Percentiles rank a stretch among this genome's conserved stretches.
Conservation (phyloP, 345 rosid species). For the Ricinus communis region DNA sequence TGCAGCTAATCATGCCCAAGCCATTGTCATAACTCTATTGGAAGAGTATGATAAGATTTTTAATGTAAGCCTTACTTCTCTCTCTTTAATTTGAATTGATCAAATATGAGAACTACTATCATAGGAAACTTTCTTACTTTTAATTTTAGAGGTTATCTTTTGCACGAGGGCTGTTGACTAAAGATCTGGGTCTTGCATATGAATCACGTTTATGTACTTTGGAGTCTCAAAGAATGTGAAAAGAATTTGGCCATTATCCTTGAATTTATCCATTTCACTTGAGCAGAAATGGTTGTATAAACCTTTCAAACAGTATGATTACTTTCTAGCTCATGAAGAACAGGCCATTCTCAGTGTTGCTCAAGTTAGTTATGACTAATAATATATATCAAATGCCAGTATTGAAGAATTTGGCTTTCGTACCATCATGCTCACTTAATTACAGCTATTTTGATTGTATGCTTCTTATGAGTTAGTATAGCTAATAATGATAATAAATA, state of each 20-base stretch:
- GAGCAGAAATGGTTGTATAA: background rate
- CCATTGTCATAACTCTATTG: constrained; percentile 83
- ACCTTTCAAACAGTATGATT: background rate
- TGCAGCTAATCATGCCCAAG: constrained; percentile 99
- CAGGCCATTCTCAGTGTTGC: background rate
- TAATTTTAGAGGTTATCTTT: no score
- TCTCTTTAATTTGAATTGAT: background rate
- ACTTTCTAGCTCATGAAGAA: background rate
- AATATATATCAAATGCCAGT: background rate
- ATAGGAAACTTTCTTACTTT: no score
- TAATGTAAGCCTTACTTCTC: constrained; percentile 57
- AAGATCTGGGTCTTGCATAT: no score
- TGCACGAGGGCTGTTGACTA: no score
- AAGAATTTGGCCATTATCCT: background rate
- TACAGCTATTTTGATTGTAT: background rate
- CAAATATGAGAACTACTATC: background rate
- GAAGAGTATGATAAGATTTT: constrained; percentile 85
- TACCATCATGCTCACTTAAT: background rate
- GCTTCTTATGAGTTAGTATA: constrained; percentile 25
- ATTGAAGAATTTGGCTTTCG: background rate
- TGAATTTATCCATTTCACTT: background rate
- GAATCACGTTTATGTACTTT: background rate
- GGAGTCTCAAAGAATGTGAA: background rate
- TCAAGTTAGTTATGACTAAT: background rate
- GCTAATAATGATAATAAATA: no score